Evolutionary conservation across 495 filamentous ascomycete species (phyloP).

Genomic region (Echria macrotheca): DNA sequence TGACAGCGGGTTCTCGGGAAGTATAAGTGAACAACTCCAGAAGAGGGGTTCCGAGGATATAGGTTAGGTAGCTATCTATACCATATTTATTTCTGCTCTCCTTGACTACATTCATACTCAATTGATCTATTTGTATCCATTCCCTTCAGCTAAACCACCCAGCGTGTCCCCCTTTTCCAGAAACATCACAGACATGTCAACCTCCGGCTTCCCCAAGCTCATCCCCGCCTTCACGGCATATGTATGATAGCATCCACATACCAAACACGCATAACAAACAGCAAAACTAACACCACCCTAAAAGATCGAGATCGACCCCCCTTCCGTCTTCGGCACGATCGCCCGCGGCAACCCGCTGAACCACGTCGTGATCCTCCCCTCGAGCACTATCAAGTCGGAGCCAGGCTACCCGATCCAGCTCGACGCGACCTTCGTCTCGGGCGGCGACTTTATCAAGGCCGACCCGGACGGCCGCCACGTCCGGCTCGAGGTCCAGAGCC

Average conservation of each 20-base stretch:
- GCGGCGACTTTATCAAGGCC: slow-evolving; percentile 49
- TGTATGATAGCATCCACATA: slow-evolving; percentile 17
- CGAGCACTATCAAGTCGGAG: slow-evolving; percentile 27
- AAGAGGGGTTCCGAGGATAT: too few relatives aligned
- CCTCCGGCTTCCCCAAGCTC: slow-evolving; percentile 43
- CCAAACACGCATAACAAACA: background rate
- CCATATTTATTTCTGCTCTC: too few relatives aligned
- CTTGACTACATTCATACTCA: too few relatives aligned
- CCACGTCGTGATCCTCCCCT: slow-evolving; percentile 27
- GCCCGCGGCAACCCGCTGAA: slow-evolving; percentile 22
- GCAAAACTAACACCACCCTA: too few relatives aligned
- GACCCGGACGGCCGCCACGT: slow-evolving; percentile 44
- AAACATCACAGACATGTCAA: too few relatives aligned
- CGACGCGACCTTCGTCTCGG: slow-evolving; percentile 46
- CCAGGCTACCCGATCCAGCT: slow-evolving; percentile 32
- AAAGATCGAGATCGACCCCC: slow-evolving; percentile 31
- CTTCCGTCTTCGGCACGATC: slow-evolving; percentile 21
- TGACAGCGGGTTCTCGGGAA: too few relatives aligned
- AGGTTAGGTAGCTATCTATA: too few relatives aligned
- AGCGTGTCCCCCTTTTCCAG: too few relatives aligned
- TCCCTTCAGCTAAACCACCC: too few relatives aligned
- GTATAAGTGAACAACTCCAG: too few relatives aligned
- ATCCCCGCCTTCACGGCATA: slow-evolving; percentile 40
- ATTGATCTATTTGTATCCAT: too few relatives aligned
- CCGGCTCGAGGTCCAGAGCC: slow-evolving; percentile 47